These are phyloP conservation scores for Cucumis melo DNA, from an alignment of 306 rosid genomes.

Conservation along the genomic window DNA sequence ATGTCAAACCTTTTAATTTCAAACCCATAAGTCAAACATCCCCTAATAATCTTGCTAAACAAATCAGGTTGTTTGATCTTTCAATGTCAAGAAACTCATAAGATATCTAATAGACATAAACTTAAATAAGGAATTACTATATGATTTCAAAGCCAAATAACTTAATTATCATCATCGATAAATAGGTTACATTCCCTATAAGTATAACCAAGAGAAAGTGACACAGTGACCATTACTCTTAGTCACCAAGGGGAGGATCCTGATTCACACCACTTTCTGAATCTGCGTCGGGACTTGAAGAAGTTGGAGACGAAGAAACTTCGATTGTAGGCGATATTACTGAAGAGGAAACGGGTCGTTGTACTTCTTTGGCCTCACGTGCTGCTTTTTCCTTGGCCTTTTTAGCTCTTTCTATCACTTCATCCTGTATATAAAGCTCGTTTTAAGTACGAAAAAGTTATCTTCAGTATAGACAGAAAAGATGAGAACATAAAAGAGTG, in stretches of 20 bases:
- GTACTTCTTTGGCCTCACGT: slow-evolving; percentile 47
- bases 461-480: no score
- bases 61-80: background rate
- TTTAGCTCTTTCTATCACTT: slow-evolving; percentile 72
- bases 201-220: background rate
- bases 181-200: background rate
- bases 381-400: slow-evolving; percentile 82
- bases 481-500: background rate
- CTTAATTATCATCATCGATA: background rate
- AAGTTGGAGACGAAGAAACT: background rate
- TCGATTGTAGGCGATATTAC: background rate
- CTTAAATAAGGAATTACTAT: background rate
- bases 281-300: background rate
- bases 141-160: background rate
- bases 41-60: background rate
- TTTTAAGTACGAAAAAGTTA: background rate
- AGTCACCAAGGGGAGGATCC: background rate
- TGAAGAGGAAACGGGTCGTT: slow-evolving; percentile 23
- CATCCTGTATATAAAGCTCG: slow-evolving; percentile 49
- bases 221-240: background rate
- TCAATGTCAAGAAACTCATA: background rate
- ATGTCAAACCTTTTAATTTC: no score
- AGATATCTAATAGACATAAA: background rate
- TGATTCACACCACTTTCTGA: background rate
- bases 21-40: no score